Conservation (phyloP, 805 yeast genomes). For the Candida nitratophila region DNA sequence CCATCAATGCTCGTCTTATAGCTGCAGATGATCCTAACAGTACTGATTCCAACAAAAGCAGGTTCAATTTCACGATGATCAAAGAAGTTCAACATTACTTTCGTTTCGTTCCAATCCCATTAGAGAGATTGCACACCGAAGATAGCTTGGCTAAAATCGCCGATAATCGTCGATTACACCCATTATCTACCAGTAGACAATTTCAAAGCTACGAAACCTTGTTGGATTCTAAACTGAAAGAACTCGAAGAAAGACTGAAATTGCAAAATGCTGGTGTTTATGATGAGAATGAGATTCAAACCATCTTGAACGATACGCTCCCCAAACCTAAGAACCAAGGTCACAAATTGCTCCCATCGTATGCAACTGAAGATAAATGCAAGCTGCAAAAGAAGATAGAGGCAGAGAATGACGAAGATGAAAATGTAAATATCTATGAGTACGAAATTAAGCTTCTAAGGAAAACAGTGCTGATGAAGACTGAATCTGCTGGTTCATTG, state of each 20-base stretch:
- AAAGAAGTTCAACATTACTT: conserved; percentile 14
- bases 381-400: not conserved
- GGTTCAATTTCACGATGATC: conserved; percentile 3
- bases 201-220: conserved; percentile 6
- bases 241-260: conserved; percentile 4
- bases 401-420: not conserved
- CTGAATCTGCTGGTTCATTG: not conserved
- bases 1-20: conserved; percentile 48
- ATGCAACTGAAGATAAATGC: not conserved
- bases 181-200: conserved; percentile 7
- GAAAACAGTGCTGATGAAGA: not conserved
- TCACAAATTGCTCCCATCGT: too few relatives aligned
- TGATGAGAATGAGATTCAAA: not conserved
- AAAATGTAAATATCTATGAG: not conserved
- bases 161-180: not conserved
- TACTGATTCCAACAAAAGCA: conserved; percentile 3
- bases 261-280: conserved; percentile 8
- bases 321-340: not conserved
- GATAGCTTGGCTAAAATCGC: not conserved
- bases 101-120: conserved; percentile 11
- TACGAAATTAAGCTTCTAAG: not conserved
- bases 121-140: conserved; percentile 1
- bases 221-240: conserved; percentile 1
- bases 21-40: not conserved
- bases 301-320: not conserved